phyloP scores from a whole-genome alignment of 108 stramenopile species.

The Pelagomonas calceolata region DNA sequence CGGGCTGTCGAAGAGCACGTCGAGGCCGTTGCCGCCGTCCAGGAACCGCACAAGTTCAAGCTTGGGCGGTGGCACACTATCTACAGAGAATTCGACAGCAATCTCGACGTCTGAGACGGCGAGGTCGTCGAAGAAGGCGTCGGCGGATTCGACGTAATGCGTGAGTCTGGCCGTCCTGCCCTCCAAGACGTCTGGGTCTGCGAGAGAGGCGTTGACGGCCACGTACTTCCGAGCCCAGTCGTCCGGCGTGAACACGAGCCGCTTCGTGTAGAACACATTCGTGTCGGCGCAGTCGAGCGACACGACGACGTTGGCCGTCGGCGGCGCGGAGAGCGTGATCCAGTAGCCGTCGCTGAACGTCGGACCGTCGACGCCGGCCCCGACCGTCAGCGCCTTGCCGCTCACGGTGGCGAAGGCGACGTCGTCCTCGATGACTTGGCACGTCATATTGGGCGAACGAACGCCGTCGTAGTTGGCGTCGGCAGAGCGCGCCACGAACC shows the following conservation, averaged over 20 bases:
- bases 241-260: no score
- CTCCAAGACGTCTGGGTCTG: not conserved
- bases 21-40: not conserved
- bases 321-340: not conserved
- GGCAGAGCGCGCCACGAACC: no score
- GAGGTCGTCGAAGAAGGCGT: no score
- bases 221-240: no score
- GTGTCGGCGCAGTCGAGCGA: no score
- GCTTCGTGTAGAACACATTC: no score
- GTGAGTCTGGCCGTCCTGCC: no score
- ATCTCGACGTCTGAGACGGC: not conserved
- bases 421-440: not conserved
- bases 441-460: no score
- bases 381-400: not conserved
- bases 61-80: not conserved
- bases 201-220: not conserved
- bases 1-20: not conserved
- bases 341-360: not conserved
- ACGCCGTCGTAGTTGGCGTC: no score
- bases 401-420: not conserved
- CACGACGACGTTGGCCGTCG: no score
- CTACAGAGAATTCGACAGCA: not conserved
- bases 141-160: no score
- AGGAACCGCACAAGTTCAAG: not conserved
- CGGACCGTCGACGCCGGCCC: not conserved